Conservation (phyloP, 768 basidiomycete genomes). For the Termitomyces sp. region DNA sequence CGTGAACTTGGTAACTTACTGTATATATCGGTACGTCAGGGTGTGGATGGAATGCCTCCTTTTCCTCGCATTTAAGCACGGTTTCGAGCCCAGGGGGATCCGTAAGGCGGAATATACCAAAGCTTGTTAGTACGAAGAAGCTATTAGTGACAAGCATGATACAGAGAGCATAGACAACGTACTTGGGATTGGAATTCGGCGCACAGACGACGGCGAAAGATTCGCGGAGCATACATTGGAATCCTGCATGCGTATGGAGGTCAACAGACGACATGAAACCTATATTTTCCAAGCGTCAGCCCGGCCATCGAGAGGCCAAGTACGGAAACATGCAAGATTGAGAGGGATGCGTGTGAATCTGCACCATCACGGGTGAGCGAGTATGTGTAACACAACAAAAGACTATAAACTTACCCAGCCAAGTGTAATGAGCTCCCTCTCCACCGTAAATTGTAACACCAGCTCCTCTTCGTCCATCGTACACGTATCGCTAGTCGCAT, state of each 20-base stretch:
- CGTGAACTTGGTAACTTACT: conserved; percentile 37
- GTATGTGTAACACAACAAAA: not conserved
- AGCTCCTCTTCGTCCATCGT: conserved; percentile 89
- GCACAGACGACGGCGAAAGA: conserved; percentile 93
- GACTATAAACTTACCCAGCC: conserved; percentile 68
- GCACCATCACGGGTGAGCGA: not conserved
- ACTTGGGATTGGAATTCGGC: conserved; percentile 74
- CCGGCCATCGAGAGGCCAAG: not conserved
- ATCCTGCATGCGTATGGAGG: conserved; percentile 85
- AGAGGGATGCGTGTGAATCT: conserved; percentile 93
- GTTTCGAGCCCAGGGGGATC: conserved; percentile 79
- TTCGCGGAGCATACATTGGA: conserved; percentile 87
- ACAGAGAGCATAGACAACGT: conserved; percentile 17
- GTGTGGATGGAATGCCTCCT: conserved; percentile 85
- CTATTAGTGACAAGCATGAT: not conserved
- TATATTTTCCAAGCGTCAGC: conserved; percentile 16
- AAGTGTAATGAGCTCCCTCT: conserved; percentile 74
- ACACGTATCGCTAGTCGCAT: conserved; percentile 87
- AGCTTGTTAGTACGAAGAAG: conserved; percentile 34
- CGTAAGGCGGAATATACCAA: conserved; percentile 86
- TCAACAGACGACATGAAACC: conserved; percentile 95
- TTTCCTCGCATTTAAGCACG: conserved; percentile 60
- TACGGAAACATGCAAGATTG: conserved; percentile 63
- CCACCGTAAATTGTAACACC: conserved; percentile 80
- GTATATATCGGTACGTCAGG: conserved; percentile 83